Evolutionary conservation across 2,329 filamentous ascomycete species (phyloP), one percentile per base, ranked within the genome.

Genomic region (Pseudohalonectria lignicola): DNA sequence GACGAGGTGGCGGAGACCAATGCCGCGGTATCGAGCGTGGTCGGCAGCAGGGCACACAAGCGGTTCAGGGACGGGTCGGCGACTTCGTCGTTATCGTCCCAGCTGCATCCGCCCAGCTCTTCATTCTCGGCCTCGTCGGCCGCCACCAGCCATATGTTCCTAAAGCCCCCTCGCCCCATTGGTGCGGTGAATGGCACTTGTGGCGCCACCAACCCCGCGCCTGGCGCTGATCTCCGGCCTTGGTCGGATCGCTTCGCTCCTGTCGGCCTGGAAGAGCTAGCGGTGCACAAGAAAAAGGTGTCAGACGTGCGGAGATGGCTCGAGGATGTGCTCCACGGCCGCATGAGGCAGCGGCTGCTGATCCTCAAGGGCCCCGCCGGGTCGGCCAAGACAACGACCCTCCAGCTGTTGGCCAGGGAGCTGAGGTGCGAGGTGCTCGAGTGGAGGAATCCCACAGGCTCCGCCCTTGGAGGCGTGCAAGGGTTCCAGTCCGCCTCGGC

Each of bases 271-370:
- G 79, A 87, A 13, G 90, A 96, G 60, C 66, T 98, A 33, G 90
- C 83, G 0, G 90, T 98, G 15, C 88, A 98, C 58, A 95, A 93
- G 64, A 92, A 76, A 50, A 98, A 98, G 57, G 84, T 96, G 5
- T 63, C 76, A 2, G 88, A 96, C 60, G 88, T 96, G 33, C 75
- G 79, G 41, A 69, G 63, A 41, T 96, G 92, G 88, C 63, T 98
- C 25, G 76, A 83, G 31, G 75, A 80, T 52, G 84, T 86, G 15
- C 72, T 86, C 44, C 57, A 60, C 19, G 83, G 85, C 13, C 65
- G 66, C 28, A 60, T 74, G 56, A 67, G 74, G 42, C 78, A 94
- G 64, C 74, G 83, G 43, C 54, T 95, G 41, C 70, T 95, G 41
- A 69, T 98, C 20, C 66, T 98, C 31, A 94, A 93, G 57, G 92